Conservation (phyloP, 257 asterid genomes). For the Fraxinus pennsylvanica region DNA sequence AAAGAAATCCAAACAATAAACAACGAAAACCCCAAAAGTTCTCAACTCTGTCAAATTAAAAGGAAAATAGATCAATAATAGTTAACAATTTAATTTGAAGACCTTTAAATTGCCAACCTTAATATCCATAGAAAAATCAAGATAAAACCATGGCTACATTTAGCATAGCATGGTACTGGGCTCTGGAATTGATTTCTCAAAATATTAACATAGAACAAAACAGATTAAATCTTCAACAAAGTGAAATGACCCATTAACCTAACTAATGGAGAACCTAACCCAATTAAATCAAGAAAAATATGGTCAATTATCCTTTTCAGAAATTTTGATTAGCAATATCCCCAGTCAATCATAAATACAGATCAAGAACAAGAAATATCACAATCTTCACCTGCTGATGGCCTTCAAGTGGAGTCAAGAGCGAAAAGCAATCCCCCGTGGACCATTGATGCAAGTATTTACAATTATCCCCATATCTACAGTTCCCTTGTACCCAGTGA, state of each 20-base stretch:
- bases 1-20: constrained; percentile 3
- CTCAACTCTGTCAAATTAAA: constrained; percentile 14
- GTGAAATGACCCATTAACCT: constrained; percentile 16
- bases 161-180: neutral
- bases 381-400: constrained; percentile 68
- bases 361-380: constrained; percentile 5
- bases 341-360: constrained; percentile 2
- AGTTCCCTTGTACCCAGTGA: constrained; percentile 70
- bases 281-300: neutral
- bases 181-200: constrained; percentile 10
- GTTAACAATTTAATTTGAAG: neutral
- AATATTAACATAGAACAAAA: neutral
- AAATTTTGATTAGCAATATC: constrained; percentile 2
- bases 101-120: constrained; percentile 10
- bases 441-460: constrained; percentile 89
- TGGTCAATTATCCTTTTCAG: neutral
- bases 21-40: neutral
- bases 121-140: constrained; percentile 14
- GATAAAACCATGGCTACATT: constrained; percentile 16
- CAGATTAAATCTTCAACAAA: constrained; percentile 10
- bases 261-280: neutral
- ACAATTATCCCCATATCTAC: constrained; percentile 74
- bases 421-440: constrained; percentile 65
- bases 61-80: constrained; percentile 6
- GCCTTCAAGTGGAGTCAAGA: constrained; percentile 81